These are phyloP conservation scores for Hyaloscypha variabilis DNA, from an alignment of 495 filamentous ascomycete genomes.

Conservation along the genomic window DNA sequence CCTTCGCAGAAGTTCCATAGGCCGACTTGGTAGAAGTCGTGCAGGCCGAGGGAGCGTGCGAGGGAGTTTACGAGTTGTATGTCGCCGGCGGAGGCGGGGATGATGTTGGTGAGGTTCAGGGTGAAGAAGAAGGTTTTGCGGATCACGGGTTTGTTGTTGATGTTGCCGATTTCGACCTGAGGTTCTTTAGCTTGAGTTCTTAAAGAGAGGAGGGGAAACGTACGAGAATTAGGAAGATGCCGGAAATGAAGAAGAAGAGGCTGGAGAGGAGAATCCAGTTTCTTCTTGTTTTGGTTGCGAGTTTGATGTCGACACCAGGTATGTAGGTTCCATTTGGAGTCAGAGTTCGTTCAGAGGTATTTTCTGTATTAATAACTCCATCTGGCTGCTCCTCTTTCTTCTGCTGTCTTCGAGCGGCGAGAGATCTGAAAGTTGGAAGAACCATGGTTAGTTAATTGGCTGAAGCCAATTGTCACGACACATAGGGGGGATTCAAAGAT, in stretches of 20 bases:
- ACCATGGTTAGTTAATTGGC: constrained; percentile 23
- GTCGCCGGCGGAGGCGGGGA: constrained; percentile 69
- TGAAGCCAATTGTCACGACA: neutral
- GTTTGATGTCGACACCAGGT: constrained; percentile 42
- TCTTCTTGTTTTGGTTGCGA: constrained; percentile 58
- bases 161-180: constrained; percentile 71
- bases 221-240: constrained; percentile 76
- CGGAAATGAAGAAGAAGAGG: constrained; percentile 69
- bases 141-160: constrained; percentile 58
- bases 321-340: constrained; percentile 13
- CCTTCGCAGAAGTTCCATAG: constrained; percentile 92
- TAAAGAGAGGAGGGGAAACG: constrained; percentile 17
- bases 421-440: constrained; percentile 35
- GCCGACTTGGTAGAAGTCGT: constrained; percentile 94
- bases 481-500: neutral
- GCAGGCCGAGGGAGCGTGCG: constrained; percentile 83
- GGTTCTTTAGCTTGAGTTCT: neutral
- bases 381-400: constrained; percentile 18
- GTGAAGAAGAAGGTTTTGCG: constrained; percentile 78
- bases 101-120: constrained; percentile 81
- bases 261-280: constrained; percentile 61
- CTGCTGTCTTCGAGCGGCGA: constrained; percentile 21
- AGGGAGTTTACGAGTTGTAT: constrained; percentile 75
- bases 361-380: constrained; percentile 16
- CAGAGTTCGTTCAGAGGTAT: constrained; percentile 17